Base-by-base conservation (phyloP, 768 basidiomycete genomes). In the Hygrocybe punicea region DNA sequence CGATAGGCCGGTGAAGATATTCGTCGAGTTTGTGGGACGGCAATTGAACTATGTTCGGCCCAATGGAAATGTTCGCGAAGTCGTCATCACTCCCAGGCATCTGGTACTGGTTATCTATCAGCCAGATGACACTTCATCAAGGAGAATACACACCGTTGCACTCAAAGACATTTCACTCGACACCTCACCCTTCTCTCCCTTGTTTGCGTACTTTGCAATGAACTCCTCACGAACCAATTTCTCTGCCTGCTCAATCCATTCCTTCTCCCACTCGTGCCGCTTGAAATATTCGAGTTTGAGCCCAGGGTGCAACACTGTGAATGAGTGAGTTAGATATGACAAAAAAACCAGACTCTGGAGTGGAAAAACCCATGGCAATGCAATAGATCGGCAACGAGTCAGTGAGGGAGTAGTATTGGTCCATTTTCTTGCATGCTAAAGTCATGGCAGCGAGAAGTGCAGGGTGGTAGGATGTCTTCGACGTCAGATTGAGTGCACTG, bases 301-400 rank as follows among this genome's bases (percentile, higher is more conserved):
- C 0, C 51, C 37, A 3, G 70, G 69, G 50, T 71, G 68, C 1
- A 72, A 56, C 2, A 72, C 70, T 70, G 46, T 16, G 25, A 21
- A 53, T 19, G 47, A 13, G 21, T 48, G 19, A 48, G 17, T 25
- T 5, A 16, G 13, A 23, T 25, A 21, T 25, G 21, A 48, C 21
- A 16, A 21, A 19, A 16, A 48, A 25, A 21, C 25, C 17, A 13
- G 47, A 16, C 11, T 29, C 11, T 48, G 47, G 17, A 17, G 67
- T n/a, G 19, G 40, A 42, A 14, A 11, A 52, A 76, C 74, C 60
- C 71, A 76, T 76, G 5, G 70, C 71, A 62, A 76, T 71, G 0
- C 64, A 58, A 51, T 73, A 76, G 1, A 65, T 51, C 13, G 74
- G 63, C 1, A 68, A 71, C 2, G 55, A 24, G 59, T 75, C 74